Evolutionary conservation across 106 monocot species (phyloP).

Genomic region (Apostasia ramifera): DNA sequence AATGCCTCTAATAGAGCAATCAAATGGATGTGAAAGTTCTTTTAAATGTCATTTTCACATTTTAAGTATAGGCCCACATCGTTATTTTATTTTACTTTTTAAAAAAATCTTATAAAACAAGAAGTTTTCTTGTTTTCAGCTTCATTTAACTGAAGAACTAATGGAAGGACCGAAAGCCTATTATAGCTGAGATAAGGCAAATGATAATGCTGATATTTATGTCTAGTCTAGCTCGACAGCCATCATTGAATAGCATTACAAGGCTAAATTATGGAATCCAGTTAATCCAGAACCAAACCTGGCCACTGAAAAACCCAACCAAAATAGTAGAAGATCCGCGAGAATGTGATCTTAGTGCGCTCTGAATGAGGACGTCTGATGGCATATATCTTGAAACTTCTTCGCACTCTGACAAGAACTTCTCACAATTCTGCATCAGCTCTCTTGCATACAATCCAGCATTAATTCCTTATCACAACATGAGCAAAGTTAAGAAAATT

Average conservation of each 20-base stretch:
- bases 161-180: too few relatives aligned
- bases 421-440: slow-evolving; percentile 77
- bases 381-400: slow-evolving; percentile 32
- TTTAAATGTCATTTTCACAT: too few relatives aligned
- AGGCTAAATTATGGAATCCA: neutral
- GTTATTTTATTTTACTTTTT: too few relatives aligned
- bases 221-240: too few relatives aligned
- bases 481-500: neutral
- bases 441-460: slow-evolving; percentile 93
- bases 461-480: slow-evolving; percentile 66
- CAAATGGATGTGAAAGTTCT: too few relatives aligned
- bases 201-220: too few relatives aligned
- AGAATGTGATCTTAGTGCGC: slow-evolving; percentile 50
- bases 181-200: too few relatives aligned
- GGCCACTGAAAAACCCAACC: slow-evolving; percentile 78
- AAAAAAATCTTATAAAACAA: too few relatives aligned
- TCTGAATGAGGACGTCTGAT: slow-evolving; percentile 46
- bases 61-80: too few relatives aligned
- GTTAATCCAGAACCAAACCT: slow-evolving; percentile 27
- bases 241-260: neutral
- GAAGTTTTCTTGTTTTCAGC: too few relatives aligned
- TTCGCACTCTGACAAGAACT: slow-evolving; percentile 32
- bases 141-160: too few relatives aligned
- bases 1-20: neutral
- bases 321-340: slow-evolving; percentile 89